Percentiles rank a stretch among this genome's conserved stretches.
These are phyloP conservation scores for Ashbya aceris DNA, from an alignment of 1,139 yeast species.

Conservation along the genomic window DNA sequence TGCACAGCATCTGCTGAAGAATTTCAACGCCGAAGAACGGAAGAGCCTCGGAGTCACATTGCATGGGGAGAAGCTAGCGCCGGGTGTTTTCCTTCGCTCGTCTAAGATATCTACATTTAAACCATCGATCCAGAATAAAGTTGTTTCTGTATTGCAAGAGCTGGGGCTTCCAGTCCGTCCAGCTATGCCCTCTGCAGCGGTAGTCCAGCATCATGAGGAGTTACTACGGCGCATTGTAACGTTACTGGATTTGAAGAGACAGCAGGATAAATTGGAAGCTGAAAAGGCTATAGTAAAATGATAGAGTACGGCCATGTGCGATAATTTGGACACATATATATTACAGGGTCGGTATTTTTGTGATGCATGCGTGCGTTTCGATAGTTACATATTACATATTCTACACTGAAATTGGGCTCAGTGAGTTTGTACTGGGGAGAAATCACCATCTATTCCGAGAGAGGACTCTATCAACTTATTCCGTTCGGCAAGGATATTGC, in stretches of 20 bases:
- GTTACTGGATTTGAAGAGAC: conserved; percentile 75
- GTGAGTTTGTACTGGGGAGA: neutral
- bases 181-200: conserved; percentile 77
- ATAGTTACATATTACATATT: neutral
- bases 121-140: conserved; percentile 69
- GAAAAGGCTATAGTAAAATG: conserved; percentile 55
- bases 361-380: neutral
- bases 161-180: conserved; percentile 72
- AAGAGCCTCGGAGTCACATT: conserved; percentile 77
- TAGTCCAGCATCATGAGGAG: conserved; percentile 72
- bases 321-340: neutral
- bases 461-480: neutral
- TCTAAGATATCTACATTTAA: conserved; percentile 51
- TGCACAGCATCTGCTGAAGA: conserved; percentile 35
- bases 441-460: no score
- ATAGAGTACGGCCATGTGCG: neutral
- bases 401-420: neutral
- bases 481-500: neutral
- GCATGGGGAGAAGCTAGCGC: conserved; percentile 65
- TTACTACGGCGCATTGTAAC: conserved; percentile 63
- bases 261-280: conserved; percentile 76
- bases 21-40: conserved; percentile 69
- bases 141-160: conserved; percentile 65
- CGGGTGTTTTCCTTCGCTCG: conserved; percentile 63
- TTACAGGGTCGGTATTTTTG: neutral